These are phyloP conservation scores for Aspergillus intermedius DNA, from an alignment of 2,329 filamentous ascomycete genomes.

Conservation along the genomic window DNA sequence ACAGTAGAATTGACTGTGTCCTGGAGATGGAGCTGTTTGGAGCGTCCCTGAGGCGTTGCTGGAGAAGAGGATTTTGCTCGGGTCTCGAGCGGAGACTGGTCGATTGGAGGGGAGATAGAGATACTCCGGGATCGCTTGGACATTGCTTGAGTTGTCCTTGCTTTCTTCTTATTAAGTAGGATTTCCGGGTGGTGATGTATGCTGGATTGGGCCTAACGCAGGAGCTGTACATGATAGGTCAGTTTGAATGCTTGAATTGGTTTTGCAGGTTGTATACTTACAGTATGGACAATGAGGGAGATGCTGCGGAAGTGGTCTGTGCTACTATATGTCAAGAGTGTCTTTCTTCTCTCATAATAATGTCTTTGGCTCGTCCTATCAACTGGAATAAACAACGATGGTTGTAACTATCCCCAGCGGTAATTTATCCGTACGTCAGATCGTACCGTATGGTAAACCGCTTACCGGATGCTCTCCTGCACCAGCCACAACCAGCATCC, in stretches of 20 bases:
- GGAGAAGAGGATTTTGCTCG: conserved; percentile 23
- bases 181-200: neutral
- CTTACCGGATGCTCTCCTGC: neutral
- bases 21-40: conserved; percentile 57
- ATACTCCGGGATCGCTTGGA: conserved; percentile 55
- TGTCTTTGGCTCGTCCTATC: neutral
- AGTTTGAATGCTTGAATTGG: conserved; percentile 10
- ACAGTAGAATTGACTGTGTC: conserved; percentile 37
- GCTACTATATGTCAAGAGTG: neutral
- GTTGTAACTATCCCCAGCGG: neutral
- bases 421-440: neutral
- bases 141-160: conserved; percentile 37
- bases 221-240: conserved; percentile 13
- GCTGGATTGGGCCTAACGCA: neutral
- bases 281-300: neutral
- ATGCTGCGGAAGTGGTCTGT: neutral
- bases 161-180: no score
- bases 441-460: neutral
- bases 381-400: neutral
- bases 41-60: conserved; percentile 15
- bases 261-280: conserved; percentile 5
- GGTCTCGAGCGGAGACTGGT: conserved; percentile 15
- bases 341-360: neutral
- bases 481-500: conserved; percentile 5
- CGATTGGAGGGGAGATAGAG: conserved; percentile 39